Evolutionary conservation across 176 grass and related monocot species (phyloP).

Genomic region (Phragmites australis): DNA sequence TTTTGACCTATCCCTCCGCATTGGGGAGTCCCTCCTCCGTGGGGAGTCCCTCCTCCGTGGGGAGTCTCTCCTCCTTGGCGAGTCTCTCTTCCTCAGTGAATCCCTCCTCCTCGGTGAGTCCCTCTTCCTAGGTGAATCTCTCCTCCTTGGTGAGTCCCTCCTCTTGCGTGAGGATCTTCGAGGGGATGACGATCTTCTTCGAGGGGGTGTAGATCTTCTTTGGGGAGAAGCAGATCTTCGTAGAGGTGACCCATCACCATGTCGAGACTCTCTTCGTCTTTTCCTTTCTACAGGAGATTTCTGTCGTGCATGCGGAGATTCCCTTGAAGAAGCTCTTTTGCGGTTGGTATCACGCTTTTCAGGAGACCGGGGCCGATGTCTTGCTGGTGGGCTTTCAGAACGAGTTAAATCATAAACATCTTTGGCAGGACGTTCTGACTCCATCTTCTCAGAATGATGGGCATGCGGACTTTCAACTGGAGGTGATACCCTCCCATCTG

Average conservation of each 20-base stretch:
- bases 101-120: conserved; percentile 25
- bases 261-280: conserved; percentile 36
- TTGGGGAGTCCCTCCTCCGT: conserved; percentile 45
- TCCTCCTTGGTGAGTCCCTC: conserved; percentile 31
- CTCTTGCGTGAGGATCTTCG: conserved; percentile 45
- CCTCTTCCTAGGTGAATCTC: not conserved
- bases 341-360: conserved; percentile 45
- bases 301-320: conserved; percentile 46
- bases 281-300: conserved; percentile 44
- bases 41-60: conserved; percentile 46
- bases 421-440: conserved; percentile 32
- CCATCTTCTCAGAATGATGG: conserved; percentile 38
- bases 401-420: conserved; percentile 34
- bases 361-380: conserved; percentile 42
- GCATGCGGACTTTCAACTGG: conserved; percentile 32
- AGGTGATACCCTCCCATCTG: conserved; percentile 43
- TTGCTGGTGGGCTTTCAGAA: conserved; percentile 48
- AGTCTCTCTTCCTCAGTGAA: conserved; percentile 29
- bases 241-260: conserved; percentile 47
- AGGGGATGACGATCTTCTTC: conserved; percentile 41
- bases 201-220: conserved; percentile 38
- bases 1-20: conserved; percentile 59
- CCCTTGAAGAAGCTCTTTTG: conserved; percentile 54
- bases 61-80: conserved; percentile 42
- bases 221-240: conserved; percentile 46